Evolutionary conservation across 2,329 filamentous ascomycete species (phyloP), one percentile per base, ranked within the genome.

Genomic region (Colletotrichum orbiculare): DNA sequence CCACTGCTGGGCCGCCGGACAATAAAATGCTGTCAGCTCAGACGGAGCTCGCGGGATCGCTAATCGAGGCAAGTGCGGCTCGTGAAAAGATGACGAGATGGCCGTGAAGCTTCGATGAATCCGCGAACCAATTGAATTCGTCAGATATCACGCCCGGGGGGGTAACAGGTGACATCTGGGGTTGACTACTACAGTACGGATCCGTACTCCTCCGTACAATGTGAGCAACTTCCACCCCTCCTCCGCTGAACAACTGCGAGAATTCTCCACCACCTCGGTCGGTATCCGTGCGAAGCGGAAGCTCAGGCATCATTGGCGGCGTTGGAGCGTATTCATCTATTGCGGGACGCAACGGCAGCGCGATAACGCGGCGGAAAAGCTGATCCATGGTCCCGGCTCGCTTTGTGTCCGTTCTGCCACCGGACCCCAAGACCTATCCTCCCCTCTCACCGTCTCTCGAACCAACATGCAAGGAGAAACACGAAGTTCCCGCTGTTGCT

Each of bases 401-500:
- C 33, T 25, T 25, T 5, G 25, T 25, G 25, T 25, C 25, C 25
- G 25, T 25, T 25, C 25, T 25, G 1, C 25, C 25, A 25, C 25
- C 25, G 25, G 25, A 25, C 25, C 25, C 25, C 25, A 25, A 25
- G 4, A 25, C 25, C 25, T 4, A 4, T 5, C 4, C 25, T 25
- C 25, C 10, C 25, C 10, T 41, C 58, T 58, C 63, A 67, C 66
- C 66, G 66, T 67, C 57, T 66, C 54, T 46, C 38, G n/a, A 57
- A 45, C 47, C 53, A 54, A 57, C 62, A 43, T 57, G 57, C 63
- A 54, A 41, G 54, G 37, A 58, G 42, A 62, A 4, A 56, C 55
- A 58, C 58, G 45, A 66, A 54, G 45, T 66, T 63, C 47, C 63
- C 56, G 63, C 66, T 43, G 46, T 53, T 34, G 56, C 57, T 63